phyloP scores from a whole-genome alignment of 805 yeast species.

The Sungouiozyma intestinalis region DNA sequence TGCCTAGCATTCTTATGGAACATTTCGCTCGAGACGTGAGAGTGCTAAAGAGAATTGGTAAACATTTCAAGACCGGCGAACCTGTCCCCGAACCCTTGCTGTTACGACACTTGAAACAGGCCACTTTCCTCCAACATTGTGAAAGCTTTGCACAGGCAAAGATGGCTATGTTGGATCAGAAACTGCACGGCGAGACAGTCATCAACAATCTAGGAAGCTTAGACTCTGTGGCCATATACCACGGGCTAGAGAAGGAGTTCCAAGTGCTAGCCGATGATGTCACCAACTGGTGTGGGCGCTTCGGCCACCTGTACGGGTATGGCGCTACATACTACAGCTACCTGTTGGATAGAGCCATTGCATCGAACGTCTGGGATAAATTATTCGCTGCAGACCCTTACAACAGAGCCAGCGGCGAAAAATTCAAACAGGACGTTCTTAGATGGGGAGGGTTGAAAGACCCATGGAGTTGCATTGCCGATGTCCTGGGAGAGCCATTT shows the following conservation, averaged over 20 bases:
- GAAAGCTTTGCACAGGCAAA: conserved; percentile 82
- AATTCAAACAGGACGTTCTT: conserved; percentile 57
- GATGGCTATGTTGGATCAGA: conserved; percentile 84
- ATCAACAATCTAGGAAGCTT: conserved; percentile 33
- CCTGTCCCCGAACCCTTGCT: conserved; percentile 43
- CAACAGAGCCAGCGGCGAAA: conserved; percentile 62
- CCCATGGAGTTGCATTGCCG: conserved; percentile 80
- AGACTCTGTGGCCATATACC: conserved; percentile 54
- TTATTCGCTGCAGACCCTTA: conserved; percentile 65
- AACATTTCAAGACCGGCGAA: conserved; percentile 53
- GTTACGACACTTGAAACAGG: conserved; percentile 40
- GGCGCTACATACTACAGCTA: conserved; percentile 93
- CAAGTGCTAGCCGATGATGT: conserved; percentile 55
- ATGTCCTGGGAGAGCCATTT: conserved; percentile 56
- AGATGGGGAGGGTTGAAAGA: conserved; percentile 91
- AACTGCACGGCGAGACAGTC: conserved; percentile 42
- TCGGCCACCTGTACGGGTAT: conserved; percentile 86
- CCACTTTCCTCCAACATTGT: conserved; percentile 46
- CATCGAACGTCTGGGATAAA: conserved; percentile 70
- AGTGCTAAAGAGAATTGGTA: conserved; percentile 63
- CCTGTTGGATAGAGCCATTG: conserved; percentile 84
- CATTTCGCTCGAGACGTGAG: conserved; percentile 75
- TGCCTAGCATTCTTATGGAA: conserved; percentile 96
- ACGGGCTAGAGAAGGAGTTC: conserved; percentile 47
- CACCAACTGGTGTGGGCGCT: conserved; percentile 87